A percentile compares a stretch with the other conserved stretches of the same genome.
phyloP scores from a whole-genome alignment of 768 basidiomycete genomes.

The Xanthoconium stramineum region DNA sequence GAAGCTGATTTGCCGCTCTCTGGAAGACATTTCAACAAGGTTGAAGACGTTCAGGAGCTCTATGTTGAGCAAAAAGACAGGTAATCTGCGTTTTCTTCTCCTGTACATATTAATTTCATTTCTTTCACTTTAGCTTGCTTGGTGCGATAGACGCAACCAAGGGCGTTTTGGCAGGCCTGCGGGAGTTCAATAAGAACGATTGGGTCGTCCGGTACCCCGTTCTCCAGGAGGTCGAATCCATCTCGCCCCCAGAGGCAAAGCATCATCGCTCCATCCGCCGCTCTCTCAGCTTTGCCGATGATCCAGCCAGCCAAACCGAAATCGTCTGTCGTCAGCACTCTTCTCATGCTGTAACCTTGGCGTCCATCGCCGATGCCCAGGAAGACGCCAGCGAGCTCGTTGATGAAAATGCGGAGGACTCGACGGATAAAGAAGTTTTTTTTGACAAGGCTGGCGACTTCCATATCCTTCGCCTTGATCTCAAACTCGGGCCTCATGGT shows the following conservation, averaged over 20 bases:
- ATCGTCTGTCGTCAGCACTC: conserved; percentile 57
- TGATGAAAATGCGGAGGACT: conserved; percentile 21
- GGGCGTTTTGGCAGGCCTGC: conserved; percentile 64
- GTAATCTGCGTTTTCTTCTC: conserved; percentile 39
- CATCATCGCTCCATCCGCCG: conserved; percentile 50
- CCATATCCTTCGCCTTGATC: conserved; percentile 86
- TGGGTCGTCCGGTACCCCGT: conserved; percentile 91
- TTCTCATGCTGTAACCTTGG: conserved; percentile 57
- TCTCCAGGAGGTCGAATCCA: conserved; percentile 43
- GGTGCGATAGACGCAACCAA: conserved; percentile 74
- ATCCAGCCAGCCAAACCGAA: conserved; percentile 64
- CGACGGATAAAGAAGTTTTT: conserved; percentile 36
- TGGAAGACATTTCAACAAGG: conserved; percentile 44
- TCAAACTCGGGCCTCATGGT: conserved; percentile 79
- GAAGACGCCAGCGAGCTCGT: conserved; percentile 24
- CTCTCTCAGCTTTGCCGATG: conserved; percentile 83
- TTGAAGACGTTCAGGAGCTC: conserved; percentile 71
- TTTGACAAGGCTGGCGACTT: conserved; percentile 58
- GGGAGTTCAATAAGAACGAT: conserved; percentile 76
- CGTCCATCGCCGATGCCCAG: conserved; percentile 46
- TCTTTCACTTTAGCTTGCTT: conserved; percentile 41
- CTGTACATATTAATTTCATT: neutral
- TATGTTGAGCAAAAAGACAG: conserved; percentile 74
- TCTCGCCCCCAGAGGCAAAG: conserved; percentile 27
- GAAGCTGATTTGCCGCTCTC: conserved; percentile 12